Evolutionary conservation across 805 yeast species (phyloP).

Genomic region (Schizosaccharomyces osmophilus): DNA sequence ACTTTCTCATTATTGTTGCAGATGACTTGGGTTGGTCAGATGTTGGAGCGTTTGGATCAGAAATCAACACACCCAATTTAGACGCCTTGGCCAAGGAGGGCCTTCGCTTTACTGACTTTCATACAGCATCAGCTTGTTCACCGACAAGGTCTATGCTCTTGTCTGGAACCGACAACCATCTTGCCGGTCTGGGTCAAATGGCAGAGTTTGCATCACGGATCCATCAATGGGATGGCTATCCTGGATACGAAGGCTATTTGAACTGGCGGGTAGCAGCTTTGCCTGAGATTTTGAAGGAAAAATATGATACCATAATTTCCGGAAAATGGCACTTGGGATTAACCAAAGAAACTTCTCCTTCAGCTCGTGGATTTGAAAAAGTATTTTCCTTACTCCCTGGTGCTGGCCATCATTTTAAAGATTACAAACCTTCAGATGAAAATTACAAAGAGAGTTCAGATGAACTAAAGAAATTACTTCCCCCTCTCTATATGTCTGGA

Average conservation of each 20-base stretch:
- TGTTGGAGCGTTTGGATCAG: conserved; percentile 25
- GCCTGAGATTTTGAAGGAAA: conserved; percentile 25
- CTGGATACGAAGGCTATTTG: conserved; percentile 32
- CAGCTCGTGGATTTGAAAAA: conserved; percentile 25
- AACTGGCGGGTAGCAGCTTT: conserved; percentile 28
- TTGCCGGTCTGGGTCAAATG: conserved; percentile 38
- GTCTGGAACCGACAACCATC: conserved; percentile 37
- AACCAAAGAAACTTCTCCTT: conserved; percentile 24
- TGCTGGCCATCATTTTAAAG: conserved; percentile 29
- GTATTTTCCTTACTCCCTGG: conserved; percentile 29
- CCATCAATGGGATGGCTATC: conserved; percentile 22
- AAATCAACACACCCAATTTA: conserved; percentile 20
- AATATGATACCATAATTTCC: conserved; percentile 25
- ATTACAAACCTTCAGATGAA: conserved; percentile 20
- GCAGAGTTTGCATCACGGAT: conserved; percentile 19
- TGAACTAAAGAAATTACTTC: not conserved
- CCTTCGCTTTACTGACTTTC: conserved; percentile 29
- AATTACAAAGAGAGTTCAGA: not conserved
- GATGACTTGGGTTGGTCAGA: conserved; percentile 42
- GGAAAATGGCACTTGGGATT: conserved; percentile 43
- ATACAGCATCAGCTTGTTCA: conserved; percentile 40
- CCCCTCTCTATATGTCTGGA: not conserved
- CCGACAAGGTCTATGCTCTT: conserved; percentile 39
- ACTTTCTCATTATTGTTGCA: conserved; percentile 31
- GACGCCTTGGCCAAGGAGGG: conserved; percentile 22